phyloP scores from a whole-genome alignment of 2,329 filamentous ascomycete genomes.

The Talaromyces funiculosus region DNA sequence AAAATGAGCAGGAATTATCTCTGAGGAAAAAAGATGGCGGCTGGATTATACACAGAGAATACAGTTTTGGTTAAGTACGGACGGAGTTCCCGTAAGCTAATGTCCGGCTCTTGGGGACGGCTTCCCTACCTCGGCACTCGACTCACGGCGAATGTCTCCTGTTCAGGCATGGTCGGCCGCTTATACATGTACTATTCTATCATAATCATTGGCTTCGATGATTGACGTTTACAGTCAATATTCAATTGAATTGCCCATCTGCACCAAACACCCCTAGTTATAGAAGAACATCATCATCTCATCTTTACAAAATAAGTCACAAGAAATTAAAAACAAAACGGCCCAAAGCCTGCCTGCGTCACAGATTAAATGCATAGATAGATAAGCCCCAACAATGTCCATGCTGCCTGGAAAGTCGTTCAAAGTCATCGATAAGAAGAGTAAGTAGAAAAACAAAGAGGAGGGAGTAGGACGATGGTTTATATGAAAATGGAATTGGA shows the following conservation, averaged over 20 bases:
- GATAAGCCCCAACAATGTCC: background rate
- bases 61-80: background rate
- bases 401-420: background rate
- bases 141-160: background rate
- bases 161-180: background rate
- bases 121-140: background rate
- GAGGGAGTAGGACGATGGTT: background rate
- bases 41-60: background rate
- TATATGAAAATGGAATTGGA: background rate
- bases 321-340: background rate
- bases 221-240: too few relatives aligned
- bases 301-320: background rate
- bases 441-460: background rate
- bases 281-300: background rate
- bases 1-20: background rate
- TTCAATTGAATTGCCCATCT: background rate
- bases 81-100: background rate
- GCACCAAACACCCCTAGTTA: background rate
- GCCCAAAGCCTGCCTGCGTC: background rate
- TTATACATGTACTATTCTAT: background rate
- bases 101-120: background rate
- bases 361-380: background rate
- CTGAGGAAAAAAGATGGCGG: background rate
- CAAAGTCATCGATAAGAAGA: background rate
- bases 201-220: too few relatives aligned